Evolutionary conservation across 1,284 basidiomycete species (phyloP).

Genomic region (Pascua sp.): DNA sequence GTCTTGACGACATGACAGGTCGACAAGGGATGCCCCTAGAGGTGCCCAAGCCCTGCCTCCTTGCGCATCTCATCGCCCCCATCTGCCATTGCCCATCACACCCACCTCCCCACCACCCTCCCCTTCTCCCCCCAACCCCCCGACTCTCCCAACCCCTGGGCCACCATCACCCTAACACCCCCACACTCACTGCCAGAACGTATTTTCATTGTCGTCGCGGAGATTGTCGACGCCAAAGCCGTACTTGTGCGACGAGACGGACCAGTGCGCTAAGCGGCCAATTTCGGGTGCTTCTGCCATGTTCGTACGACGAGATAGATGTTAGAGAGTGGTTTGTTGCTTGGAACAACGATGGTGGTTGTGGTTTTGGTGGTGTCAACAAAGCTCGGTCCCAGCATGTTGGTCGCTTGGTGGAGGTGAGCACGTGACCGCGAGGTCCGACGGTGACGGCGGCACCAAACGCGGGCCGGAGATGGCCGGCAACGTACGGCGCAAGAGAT

Average conservation of each 20-base stretch:
- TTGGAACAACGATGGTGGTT: background rate
- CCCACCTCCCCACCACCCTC: no score
- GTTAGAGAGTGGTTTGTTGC: background rate
- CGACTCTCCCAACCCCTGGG: no score
- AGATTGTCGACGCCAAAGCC: constrained; percentile 93
- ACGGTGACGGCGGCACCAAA: background rate
- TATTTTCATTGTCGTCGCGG: constrained; percentile 79
- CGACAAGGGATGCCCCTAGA: no score
- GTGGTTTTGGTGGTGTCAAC: constrained; percentile 1
- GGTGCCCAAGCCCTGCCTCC: no score
- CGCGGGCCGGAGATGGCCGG: no score
- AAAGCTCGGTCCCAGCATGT: background rate
- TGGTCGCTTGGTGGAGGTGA: no score
- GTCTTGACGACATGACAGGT: no score
- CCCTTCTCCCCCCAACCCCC: no score
- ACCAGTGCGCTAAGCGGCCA: constrained; percentile 76
- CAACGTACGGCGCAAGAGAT: background rate
- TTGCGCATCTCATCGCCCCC: background rate
- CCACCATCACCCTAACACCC: background rate
- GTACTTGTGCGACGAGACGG: constrained; percentile 95
- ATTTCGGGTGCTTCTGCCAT: constrained; percentile 26
- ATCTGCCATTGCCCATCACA: no score
- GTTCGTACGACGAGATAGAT: background rate
- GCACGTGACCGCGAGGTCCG: background rate
- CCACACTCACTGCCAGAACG: constrained; percentile 90